Base-by-base conservation (phyloP, 192 early-diverging fungal genomes). In the Entophlyctis helioformis region DNA sequence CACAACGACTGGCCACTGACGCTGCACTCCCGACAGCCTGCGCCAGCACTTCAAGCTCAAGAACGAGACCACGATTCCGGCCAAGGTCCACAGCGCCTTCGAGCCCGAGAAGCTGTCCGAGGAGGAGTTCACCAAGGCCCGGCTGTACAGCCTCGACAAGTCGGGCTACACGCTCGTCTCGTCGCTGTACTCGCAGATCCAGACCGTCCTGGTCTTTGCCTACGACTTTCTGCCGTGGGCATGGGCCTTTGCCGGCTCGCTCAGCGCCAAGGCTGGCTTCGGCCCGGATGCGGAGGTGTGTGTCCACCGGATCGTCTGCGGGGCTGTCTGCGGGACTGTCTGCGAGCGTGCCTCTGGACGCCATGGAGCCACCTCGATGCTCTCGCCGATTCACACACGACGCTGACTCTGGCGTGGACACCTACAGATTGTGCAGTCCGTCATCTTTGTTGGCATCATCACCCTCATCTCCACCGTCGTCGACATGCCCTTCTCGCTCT, bases 141-240 rank as follows among this genome's bases (percentile, higher is more conserved):
- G 84, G 44, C 79, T 72, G 10, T 96, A 96, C 46, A 82, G 85
- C 35, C 59, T 79, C 19, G 93, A 92, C 59, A 94, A 73, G 52
- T 53, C 81, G 38, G 71, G 69, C 23, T 87, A 93, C 57, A 69
- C 57, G 6, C 80, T 97, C 56, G 58, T 92, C 18, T 61, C 64
- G 21, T 64, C 67, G 25, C 32, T 76, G 0, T 72, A 86, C 39
- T 61, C 53, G 16, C 78, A 85, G 54, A n/a, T 77, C 19, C 74
- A 89, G 47, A 83, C 67, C 10, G 70, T 81, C 2, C 39, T 67
- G 5, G 74, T 81, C 11, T 60, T 97, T 57, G 28, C 62, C 19
- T 86, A 72, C 44, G 82, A 86, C 56, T 44, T 78, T 34, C 46
- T 87, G 36, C 87, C 89, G 6, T 75, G 59, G 64, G 56, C 89